Conservation (phyloP, 2,329 filamentous ascomycete genomes). For the Penicillium griseofulvum region DNA sequence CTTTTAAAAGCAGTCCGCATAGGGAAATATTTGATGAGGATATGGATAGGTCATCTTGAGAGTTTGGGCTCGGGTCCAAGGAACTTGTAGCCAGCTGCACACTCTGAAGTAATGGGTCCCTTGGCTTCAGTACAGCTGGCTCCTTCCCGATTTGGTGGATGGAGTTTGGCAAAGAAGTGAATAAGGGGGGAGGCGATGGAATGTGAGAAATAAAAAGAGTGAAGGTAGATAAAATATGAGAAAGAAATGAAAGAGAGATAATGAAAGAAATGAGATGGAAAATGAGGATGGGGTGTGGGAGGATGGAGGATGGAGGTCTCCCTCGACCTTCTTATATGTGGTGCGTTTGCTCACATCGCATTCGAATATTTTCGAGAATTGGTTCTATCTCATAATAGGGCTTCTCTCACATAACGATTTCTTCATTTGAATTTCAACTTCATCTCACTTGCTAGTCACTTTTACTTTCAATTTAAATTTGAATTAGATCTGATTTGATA, state of each 20-base stretch:
- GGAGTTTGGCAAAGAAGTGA: background rate
- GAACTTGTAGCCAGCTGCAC: background rate
- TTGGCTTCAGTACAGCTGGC: background rate
- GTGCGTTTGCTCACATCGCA: background rate
- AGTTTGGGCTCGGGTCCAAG: background rate
- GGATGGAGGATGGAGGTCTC: no score
- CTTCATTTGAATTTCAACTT: background rate
- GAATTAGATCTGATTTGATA: no score
- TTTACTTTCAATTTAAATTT: background rate
- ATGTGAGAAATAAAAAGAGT: no score
- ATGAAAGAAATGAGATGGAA: background rate
- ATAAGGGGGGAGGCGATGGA: no score
- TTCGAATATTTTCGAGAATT: background rate
- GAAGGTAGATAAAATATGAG: background rate
- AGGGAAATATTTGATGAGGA: conserved; percentile 29
- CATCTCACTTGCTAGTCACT: background rate
- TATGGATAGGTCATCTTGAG: background rate
- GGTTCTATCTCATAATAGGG: background rate
- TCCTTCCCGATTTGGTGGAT: background rate
- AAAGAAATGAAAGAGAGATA: background rate
- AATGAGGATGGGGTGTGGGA: background rate
- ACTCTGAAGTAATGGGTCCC: background rate
- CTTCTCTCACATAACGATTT: background rate
- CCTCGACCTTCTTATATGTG: background rate
- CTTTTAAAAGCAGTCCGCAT: conserved; percentile 9